Evolutionary conservation across 768 basidiomycete species (phyloP).

Genomic region (Leccinum arenicola): DNA sequence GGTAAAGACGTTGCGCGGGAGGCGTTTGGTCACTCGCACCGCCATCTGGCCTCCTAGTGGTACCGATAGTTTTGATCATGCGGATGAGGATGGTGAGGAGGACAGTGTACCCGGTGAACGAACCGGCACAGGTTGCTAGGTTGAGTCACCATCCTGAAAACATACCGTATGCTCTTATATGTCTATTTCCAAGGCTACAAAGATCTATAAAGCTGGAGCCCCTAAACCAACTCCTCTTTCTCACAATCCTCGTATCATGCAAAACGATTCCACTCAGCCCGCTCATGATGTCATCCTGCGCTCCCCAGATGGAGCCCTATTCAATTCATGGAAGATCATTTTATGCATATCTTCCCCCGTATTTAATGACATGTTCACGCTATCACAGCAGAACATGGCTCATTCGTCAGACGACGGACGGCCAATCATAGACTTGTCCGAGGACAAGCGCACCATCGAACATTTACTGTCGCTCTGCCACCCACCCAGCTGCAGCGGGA

Average conservation of each 20-base stretch:
- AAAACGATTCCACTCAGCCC: background rate
- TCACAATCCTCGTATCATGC: slow-evolving; percentile 9
- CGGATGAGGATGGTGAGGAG: slow-evolving; percentile 14
- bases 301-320: slow-evolving; percentile 7
- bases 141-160: background rate
- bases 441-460: slow-evolving; percentile 7
- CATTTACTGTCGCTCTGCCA: slow-evolving; percentile 10
- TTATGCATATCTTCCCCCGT: slow-evolving; percentile 12
- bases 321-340: slow-evolving; percentile 8
- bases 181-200: too few species aligned
- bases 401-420: background rate
- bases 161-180: too few species aligned
- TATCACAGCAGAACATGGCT: slow-evolving; percentile 4
- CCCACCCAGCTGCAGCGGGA: background rate
- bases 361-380: slow-evolving; percentile 14
- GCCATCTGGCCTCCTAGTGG: slow-evolving; percentile 1
- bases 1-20: slow-evolving; percentile 50
- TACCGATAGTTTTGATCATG: slow-evolving; percentile 8
- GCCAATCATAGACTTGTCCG: slow-evolving; percentile 10
- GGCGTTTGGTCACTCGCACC: slow-evolving; percentile 33
- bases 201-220: too few species aligned
- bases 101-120: background rate
- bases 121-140: slow-evolving; percentile 1
- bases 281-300: slow-evolving; percentile 16
- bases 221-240: too few species aligned